Percentiles rank a stretch among this genome's conserved stretches.
Conservation (phyloP, 306 rosid species). For the Comarum palustre region DNA sequence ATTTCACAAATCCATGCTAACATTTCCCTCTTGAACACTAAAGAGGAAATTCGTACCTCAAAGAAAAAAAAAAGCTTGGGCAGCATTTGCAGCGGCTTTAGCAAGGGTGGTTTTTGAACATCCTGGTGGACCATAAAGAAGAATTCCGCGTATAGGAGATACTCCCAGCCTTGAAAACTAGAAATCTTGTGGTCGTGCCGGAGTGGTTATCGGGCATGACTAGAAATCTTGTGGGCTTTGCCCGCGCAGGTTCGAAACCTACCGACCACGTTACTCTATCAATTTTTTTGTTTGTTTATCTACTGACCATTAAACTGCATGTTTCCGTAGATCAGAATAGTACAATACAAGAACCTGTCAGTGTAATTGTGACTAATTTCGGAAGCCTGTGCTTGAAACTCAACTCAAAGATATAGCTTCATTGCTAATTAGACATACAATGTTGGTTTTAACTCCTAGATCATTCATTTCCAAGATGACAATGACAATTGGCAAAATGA, state of each 20-base stretch:
- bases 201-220: slow-evolving; percentile 11
- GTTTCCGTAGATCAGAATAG: no score
- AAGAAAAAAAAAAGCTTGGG: slow-evolving; percentile 85
- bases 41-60: slow-evolving; percentile 53
- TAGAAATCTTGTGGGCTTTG: slow-evolving; percentile 8
- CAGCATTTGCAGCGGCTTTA: slow-evolving; percentile 92
- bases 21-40: neutral
- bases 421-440: neutral
- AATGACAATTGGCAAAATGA: neutral
- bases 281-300: neutral
- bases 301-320: no score
- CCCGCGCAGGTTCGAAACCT: slow-evolving; percentile 9
- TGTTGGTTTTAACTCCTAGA: neutral
- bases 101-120: slow-evolving; percentile 96
- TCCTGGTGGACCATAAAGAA: slow-evolving; percentile 96
- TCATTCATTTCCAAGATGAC: neutral
- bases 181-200: neutral
- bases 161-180: slow-evolving; percentile 70
- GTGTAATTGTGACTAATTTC: no score
- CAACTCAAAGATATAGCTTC: neutral
- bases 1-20: neutral
- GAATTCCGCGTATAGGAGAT: slow-evolving; percentile 85
- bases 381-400: neutral
- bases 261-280: neutral
- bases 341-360: no score